Evolutionary conservation across 2,329 filamentous ascomycete genomes (phyloP).

Genomic region (Colletotrichum falcatum): DNA sequence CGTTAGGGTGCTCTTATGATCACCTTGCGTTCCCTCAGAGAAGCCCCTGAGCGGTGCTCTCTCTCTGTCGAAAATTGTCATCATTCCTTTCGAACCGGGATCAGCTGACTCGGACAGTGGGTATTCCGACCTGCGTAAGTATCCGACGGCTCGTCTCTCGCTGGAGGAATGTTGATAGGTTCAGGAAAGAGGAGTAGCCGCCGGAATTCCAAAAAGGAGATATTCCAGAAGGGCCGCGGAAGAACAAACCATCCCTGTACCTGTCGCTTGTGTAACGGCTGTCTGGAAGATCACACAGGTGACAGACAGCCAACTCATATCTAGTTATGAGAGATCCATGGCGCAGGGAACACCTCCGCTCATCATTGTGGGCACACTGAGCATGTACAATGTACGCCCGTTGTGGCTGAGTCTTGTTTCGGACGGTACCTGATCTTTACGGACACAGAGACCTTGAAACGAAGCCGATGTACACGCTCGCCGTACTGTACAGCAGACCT

Average conservation of each 20-base stretch:
- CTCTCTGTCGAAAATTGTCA: neutral
- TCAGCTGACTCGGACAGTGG: conserved; percentile 26
- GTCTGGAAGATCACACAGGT: conserved; percentile 30
- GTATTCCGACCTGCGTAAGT: conserved; percentile 6
- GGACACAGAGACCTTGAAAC: conserved; percentile 24
- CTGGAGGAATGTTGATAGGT: neutral
- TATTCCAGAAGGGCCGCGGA: conserved; percentile 33
- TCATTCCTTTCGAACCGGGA: conserved; percentile 13
- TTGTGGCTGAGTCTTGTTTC: conserved; percentile 34
- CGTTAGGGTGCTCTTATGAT: conserved; percentile 23
- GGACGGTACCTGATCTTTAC: conserved; percentile 22
- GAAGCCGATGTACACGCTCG: neutral
- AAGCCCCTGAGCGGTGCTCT: conserved; percentile 5
- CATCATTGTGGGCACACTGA: conserved; percentile 9
- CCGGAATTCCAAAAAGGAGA: conserved; percentile 26
- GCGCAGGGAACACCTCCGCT: conserved; percentile 1
- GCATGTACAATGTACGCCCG: no score
- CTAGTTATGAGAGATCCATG: conserved; percentile 16
- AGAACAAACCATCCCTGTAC: conserved; percentile 19
- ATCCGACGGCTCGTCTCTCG: neutral
- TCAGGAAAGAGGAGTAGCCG: neutral
- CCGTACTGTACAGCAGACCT: neutral
- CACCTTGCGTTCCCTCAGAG: conserved; percentile 18
- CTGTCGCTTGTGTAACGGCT: conserved; percentile 28
- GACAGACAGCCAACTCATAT: conserved; percentile 4